Evolutionary conservation across 164 flowering plant species (phyloP).

Genomic region (Brasenia schreberi): DNA sequence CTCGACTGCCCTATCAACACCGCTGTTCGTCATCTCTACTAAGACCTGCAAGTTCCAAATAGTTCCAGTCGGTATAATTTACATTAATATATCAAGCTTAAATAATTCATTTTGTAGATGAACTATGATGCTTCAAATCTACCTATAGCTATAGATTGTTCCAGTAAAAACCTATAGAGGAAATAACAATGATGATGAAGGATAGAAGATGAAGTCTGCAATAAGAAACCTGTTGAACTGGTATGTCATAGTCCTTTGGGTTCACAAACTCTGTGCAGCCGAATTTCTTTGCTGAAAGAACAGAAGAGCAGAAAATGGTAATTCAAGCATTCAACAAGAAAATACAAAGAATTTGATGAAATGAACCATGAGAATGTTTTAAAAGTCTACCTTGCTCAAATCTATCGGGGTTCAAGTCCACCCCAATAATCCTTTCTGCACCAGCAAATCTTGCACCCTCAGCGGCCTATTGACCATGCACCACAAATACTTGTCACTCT

Average conservation of each 20-base stretch:
- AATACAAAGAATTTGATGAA: background rate
- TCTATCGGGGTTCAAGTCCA: conserved; percentile 45
- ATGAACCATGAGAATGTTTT: background rate
- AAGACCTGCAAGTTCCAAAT: conserved; percentile 12
- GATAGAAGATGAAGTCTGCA: background rate
- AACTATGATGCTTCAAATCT: too few relatives aligned
- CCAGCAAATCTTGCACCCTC: conserved; percentile 75
- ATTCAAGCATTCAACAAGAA: background rate
- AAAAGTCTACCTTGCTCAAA: conserved; percentile 34
- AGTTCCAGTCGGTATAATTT: background rate
- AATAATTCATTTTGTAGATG: too few relatives aligned
- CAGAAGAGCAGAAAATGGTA: background rate
- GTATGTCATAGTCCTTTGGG: conserved; percentile 37
- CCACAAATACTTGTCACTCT: background rate
- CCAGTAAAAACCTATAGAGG: background rate
- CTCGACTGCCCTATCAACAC: conserved; percentile 32
- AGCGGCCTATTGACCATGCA: conserved; percentile 34
- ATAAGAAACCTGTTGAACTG: conserved; percentile 38
- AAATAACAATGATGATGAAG: background rate
- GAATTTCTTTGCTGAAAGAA: conserved; percentile 40
- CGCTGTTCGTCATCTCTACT: conserved; percentile 29
- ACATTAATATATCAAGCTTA: background rate
- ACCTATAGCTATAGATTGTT: too few relatives aligned
- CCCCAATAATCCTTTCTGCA: conserved; percentile 68
- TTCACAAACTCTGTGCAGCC: conserved; percentile 52